Evolutionary conservation across 495 filamentous ascomycete genomes (phyloP).

Genomic region (Penicillium coprophilum): DNA sequence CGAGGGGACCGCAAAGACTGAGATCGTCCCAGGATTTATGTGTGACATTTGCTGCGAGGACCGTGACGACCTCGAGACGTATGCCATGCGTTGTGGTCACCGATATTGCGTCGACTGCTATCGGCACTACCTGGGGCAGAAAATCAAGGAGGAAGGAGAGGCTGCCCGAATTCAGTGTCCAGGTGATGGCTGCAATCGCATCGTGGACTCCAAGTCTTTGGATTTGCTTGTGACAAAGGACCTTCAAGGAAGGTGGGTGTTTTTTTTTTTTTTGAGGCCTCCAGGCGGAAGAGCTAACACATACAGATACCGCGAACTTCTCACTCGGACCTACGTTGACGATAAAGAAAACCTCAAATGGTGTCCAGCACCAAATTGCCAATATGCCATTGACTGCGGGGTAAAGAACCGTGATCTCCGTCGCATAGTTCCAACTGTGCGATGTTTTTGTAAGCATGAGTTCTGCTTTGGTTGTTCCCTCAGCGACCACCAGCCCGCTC

Average conservation of each 20-base stretch:
- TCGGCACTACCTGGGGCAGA: conserved; percentile 81
- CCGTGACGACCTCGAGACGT: conserved; percentile 71
- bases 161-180: conserved; percentile 94
- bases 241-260: conserved; percentile 60
- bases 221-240: conserved; percentile 76
- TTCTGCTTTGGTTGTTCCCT: conserved; percentile 98
- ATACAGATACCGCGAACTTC: conserved; percentile 73
- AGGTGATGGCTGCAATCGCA: conserved; percentile 78
- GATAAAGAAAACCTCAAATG: conserved; percentile 93
- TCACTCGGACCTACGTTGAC: conserved; percentile 94
- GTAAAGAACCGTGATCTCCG: conserved; percentile 82
- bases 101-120: conserved; percentile 96
- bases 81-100: conserved; percentile 94
- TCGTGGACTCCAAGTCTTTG: conserved; percentile 87
- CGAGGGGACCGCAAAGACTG: conserved; percentile 62
- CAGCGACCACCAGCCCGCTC: conserved; percentile 89
- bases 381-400: conserved; percentile 83
- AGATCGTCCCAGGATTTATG: conserved; percentile 70
- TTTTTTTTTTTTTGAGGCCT: background rate
- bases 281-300: conserved; percentile 15
- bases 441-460: conserved; percentile 75
- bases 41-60: conserved; percentile 99
- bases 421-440: conserved; percentile 84
- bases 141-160: conserved; percentile 93
- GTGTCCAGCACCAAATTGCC: conserved; percentile 96